Base-by-base conservation (phyloP, 768 basidiomycete species). In the Tulasnella sp. region DNA sequence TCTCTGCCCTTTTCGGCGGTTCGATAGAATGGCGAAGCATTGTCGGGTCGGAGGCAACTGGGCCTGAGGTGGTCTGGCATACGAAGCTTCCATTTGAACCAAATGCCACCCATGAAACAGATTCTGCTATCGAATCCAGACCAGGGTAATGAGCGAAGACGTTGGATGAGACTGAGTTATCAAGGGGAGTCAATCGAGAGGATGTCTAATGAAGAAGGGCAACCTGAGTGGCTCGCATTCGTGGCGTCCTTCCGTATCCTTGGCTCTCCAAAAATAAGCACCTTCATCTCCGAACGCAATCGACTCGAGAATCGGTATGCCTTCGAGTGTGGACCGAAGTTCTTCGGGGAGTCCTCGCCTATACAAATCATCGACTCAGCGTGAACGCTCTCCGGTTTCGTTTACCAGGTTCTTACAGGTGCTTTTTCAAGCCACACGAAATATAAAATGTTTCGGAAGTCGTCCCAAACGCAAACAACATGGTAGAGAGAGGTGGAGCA, bases 91-190 rank as follows among this genome's bases (percentile, higher is more conserved):
- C 44, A 35, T 74, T 55, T 20, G 73, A 46, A 32, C 73, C 73
- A 23, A 74, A 74, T 55, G 73, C 73, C 29, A 74, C 73, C 73
- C 73, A 74, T 44, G 32, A 32, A 35, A 74, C 44, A 35, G 32
- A 23, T 74, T 74, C 73, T 4, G 39, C 18, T 39, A 74, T 42
- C 18, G 39, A n/a, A 29, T 74, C 44, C 44, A 74, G 40, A 6
- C 26, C 29, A 18, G 40, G 73, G 51, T 74, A 74, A n/a, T 44
- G 32, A 5, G 32, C 32, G 15, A 55, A 74, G 7, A 26, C 20
- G n/a, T 29, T 55, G 32, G n/a, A 23, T 74, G 73, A 74, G 39
- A 74, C 73, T 74, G 18, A 42, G 35, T 29, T 20, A 44, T 51
- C 39, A n/a, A 44, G 44, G 5, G n/a, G 26, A 32, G 51, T 44